Evolutionary conservation across 495 filamentous ascomycete genomes (phyloP).

Genomic region (Penicillium egyptiacum): DNA sequence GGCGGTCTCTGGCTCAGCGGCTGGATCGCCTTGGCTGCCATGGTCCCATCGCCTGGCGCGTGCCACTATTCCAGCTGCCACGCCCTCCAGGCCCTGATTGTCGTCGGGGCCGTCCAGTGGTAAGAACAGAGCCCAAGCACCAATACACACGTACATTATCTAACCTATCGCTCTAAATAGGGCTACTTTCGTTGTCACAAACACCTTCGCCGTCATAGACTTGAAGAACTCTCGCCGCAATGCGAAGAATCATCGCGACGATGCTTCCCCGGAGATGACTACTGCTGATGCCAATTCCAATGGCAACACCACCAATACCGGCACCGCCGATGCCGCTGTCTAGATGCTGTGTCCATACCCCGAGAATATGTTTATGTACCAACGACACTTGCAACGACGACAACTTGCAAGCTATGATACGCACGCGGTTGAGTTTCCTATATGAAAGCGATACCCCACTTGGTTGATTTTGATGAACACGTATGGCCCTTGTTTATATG

Average conservation of each 20-base stretch:
- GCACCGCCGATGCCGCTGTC: background rate
- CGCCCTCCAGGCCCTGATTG: slow-evolving; percentile 43
- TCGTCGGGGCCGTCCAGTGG: slow-evolving; percentile 52
- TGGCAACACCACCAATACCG: background rate
- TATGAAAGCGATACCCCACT: slow-evolving; percentile 7
- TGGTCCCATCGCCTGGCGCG: slow-evolving; percentile 44
- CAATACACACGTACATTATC: background rate
- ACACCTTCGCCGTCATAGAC: slow-evolving; percentile 32
- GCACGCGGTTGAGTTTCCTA: background rate
- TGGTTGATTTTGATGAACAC: slow-evolving; percentile 7
- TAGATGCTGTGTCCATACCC: background rate
- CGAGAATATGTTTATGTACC: background rate
- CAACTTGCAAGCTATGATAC: background rate
- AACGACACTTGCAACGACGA: background rate
- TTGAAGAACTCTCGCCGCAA: slow-evolving; percentile 11
- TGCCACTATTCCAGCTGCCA: slow-evolving; percentile 49
- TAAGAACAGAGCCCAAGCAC: slow-evolving; percentile 18
- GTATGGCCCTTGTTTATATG: background rate
- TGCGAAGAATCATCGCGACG: slow-evolving; percentile 1
- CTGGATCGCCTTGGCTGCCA: slow-evolving; percentile 65
- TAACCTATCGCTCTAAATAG: slow-evolving; percentile 24
- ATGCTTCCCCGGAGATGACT: background rate
- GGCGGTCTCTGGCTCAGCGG: slow-evolving; percentile 60
- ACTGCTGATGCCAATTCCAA: background rate
- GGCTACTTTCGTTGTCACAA: slow-evolving; percentile 43